Base-by-base conservation (phyloP, 2,329 filamentous ascomycete species). In the Teratosphaeria destructans region DNA sequence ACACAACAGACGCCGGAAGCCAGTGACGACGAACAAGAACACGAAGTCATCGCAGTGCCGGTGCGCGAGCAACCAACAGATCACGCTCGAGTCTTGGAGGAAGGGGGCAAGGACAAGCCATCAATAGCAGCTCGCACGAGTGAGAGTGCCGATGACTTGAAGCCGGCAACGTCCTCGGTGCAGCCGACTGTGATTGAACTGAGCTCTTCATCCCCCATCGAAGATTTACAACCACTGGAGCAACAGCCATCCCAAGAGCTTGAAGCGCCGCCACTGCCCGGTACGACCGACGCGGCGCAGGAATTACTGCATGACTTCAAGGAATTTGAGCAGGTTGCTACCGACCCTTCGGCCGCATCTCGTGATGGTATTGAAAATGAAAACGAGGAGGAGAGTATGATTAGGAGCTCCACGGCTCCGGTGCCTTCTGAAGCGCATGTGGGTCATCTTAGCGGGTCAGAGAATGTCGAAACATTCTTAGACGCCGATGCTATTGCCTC, bases 1-100 rank as follows among this genome's bases (percentile, higher is more conserved):
- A 60, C 55, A 43, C 58, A 60, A 49, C 47, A 47, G 5, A 54
- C 32, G 11, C 55, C 58, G 3, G 35, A 35, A 16, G 54, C 26
- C 10, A 39, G 2, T 5, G 39, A 57, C 39, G 34, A 43, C 27
- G 26, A 23, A 4, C 11, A 23, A 19, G 19, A 32, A 32, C 29
- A 6, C 5, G 43, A 49, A 11, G n/a, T n/a, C 19, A 10, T 49
- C 5, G 16, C 43, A 11, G 43, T 49, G n/a, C 43, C 43, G 16
- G 43, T n/a, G n/a, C 43, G 43, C 19, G n/a, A 23, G 43, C 4
- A 10, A 23, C n/a, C 43, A 49, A 5, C 43, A 23, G 19, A 19
- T n/a, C 23, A n/a, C 43, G 43, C 43, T 8, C 43, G 19, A 49
- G 19, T 7, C 5, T 49, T 23, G 4, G 5, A n/a, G 7, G 43